Base-by-base conservation (phyloP, 306 rosid genomes). In the Glycine soja region DNA sequence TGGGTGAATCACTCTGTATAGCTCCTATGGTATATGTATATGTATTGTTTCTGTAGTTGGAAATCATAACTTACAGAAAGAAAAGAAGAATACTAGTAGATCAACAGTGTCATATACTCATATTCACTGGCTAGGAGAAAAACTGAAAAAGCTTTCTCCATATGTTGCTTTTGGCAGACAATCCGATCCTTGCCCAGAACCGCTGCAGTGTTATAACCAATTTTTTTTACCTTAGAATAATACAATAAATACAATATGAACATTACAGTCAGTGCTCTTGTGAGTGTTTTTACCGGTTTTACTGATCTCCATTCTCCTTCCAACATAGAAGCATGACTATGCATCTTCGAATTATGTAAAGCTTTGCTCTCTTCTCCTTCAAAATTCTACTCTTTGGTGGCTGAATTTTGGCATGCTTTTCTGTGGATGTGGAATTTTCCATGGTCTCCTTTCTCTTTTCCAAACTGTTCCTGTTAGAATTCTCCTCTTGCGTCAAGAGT, bases 271-370 rank as follows among this genome's bases (percentile, higher is more conserved):
- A 72, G 34, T 74, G 19, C 32, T 52, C 24, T 70, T 11, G 57
- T 62, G 68, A 72, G 77, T 72, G 76, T 56, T 80, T 70, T 70
- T 80, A 86, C 82, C 87, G 6, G 77, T 40, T 38, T 66, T 80
- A 57, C 75, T 80, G 61, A 40, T 86, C 89, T 71, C 87, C 75
- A 15, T 83, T 83, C 7, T 86, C 87, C 83, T 72, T 86, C 89
- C 89, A 86, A 80, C 89, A 86, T 61, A 86, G 89, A 72, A 83
- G 89, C 89, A 86, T 86, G 77, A 80, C 69, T 58, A 86, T 86
- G 87, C 89, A 83, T 15, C 85, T 47, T 64, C 85, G 82, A 62
- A 86, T 83, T 64, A 86, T 86, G 86, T 86, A 83, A 64, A 86
- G 75, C 89, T 80, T 83, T 48, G 89, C 87, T 80, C 89, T 83